Evolutionary conservation across 257 asterid species (phyloP), one percentile per base, ranked within the genome.

Genomic region (Primulina huaijiensis): DNA sequence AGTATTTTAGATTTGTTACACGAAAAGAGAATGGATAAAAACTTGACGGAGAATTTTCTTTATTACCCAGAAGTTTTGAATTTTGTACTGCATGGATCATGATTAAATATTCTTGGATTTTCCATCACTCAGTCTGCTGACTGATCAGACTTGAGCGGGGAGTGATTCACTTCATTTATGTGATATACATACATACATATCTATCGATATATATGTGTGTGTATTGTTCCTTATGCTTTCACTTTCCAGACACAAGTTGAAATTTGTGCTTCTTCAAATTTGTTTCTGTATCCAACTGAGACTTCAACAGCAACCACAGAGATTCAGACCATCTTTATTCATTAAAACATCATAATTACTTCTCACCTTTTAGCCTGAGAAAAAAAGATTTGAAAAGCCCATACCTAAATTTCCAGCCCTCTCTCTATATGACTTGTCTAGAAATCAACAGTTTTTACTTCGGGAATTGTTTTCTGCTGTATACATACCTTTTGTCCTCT

Each of bases 201-300:
- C 1, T 46, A 14, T 12, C 14, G 0, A 16, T 43, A 11, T 46
- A 11, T 37, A 50, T 16, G 19, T 50, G 16, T 16, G 21, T 50
- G 16, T 90, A 82, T 75, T 87, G 89, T 90, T 90, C 90, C 87
- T 84, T 84, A 37, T 88, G 90, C 84, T 78, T 60, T 77, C 79
- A 21, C 30, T 19, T 69, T 5, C n/a, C 16, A 40, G 55, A 65
- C 70, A 20, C 61, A 65, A 80, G 74, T 82, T 77, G 85, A 82
- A 82, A 76, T 80, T 81, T 75, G 83, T 75, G 86, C 85, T 76
- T 20, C 62, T 56, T 59, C 33, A 70, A 72, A 67, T 75, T 67
- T 80, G 82, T 77, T 74, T 68, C 79, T 78, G 80, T 83, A 74
- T 78, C 72, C 55, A 80, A 78, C 85, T 75, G 82, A 77, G 75